Base-by-base conservation (phyloP, 2,329 filamentous ascomycete genomes). In the Aureobasidium leucospermi region DNA sequence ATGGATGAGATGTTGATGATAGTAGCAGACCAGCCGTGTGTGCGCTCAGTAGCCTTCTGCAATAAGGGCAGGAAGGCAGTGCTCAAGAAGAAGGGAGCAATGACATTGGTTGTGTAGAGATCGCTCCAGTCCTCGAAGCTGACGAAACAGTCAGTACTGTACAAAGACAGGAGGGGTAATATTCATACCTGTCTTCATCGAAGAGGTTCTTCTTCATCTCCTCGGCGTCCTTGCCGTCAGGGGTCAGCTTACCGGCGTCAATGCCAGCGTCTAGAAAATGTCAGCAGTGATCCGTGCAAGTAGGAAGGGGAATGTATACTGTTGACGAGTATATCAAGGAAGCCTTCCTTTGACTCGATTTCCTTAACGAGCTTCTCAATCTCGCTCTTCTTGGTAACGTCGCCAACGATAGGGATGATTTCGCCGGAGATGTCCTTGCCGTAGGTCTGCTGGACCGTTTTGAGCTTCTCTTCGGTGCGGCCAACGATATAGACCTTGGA, bases 401-500 rank as follows among this genome's bases (percentile, higher is more conserved):
- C 76, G 36, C 71, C 75, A 1, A 69, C 69, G 34, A 79, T 67
- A 0, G 76, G 75, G 43, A 78, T 76, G 63, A 79, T 78, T 57
- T 77, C 65, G 43, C 77, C 77, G 8, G 72, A 58, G 55, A 78
- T 76, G 49, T 71, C 70, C 62, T 78, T 73, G 51, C 72, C 71
- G 63, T 77, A 74, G 10, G 68, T 71, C 61, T 77, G 69, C 7
- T 69, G 75, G 5, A 78, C 76, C 11, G 68, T 71, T 19, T 78
- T 73, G 9, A 79, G 73, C 69, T 79, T 79, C 60, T 79, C 76
- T 59, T 74, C 66, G 6, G 75, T 78, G 31, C 77, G 73, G 41
- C 77, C 76, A 15, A 74, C 71, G 61, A 79, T 78, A 66, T 79
- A 79, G 32, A 79, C 76, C 65, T 79, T 78, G 29, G 68, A 69